Conservation (phyloP, 2,329 filamentous ascomycete genomes). For the Penicillium decumbens region DNA sequence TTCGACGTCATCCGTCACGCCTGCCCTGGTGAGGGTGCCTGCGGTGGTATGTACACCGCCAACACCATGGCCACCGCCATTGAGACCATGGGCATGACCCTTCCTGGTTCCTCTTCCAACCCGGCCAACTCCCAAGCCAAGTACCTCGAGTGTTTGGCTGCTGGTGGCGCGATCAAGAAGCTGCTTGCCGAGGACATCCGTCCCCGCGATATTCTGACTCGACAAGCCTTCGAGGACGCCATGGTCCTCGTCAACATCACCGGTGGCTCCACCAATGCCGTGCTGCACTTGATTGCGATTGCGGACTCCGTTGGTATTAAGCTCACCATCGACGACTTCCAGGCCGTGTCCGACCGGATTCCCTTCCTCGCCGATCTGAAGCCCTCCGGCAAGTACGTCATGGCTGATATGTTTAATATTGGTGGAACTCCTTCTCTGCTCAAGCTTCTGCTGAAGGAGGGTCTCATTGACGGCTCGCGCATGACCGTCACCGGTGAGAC, state of each 20-base stretch:
- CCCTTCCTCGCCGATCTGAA: constrained; percentile 80
- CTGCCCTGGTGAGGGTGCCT: constrained; percentile 77
- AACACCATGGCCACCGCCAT: constrained; percentile 74
- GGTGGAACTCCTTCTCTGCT: constrained; percentile 56
- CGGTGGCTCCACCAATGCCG: constrained; percentile 79
- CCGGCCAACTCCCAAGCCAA: constrained; percentile 71
- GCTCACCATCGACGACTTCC: constrained; percentile 81
- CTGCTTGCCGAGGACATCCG: constrained; percentile 71
- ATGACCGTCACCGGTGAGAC: constrained; percentile 60
- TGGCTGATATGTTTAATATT: constrained; percentile 54
- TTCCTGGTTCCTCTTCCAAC: constrained; percentile 77
- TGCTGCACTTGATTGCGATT: constrained; percentile 78
- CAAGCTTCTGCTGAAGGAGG: constrained; percentile 56
- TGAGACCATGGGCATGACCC: constrained; percentile 68
- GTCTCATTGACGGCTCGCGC: constrained; percentile 55
- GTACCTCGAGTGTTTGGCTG: constrained; percentile 64
- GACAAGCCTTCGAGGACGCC: constrained; percentile 76
- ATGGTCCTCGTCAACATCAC: constrained; percentile 80
- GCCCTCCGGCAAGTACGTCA: constrained; percentile 65
- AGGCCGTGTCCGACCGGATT: constrained; percentile 70
- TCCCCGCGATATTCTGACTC: constrained; percentile 72
- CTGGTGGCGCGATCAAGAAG: constrained; percentile 69
- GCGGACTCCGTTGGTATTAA: constrained; percentile 76
- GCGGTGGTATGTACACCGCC: constrained; percentile 79
- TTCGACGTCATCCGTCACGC: constrained; percentile 94